Evolutionary conservation across 495 filamentous ascomycete genomes (phyloP).

Genomic region (Margaritispora aquatica): DNA sequence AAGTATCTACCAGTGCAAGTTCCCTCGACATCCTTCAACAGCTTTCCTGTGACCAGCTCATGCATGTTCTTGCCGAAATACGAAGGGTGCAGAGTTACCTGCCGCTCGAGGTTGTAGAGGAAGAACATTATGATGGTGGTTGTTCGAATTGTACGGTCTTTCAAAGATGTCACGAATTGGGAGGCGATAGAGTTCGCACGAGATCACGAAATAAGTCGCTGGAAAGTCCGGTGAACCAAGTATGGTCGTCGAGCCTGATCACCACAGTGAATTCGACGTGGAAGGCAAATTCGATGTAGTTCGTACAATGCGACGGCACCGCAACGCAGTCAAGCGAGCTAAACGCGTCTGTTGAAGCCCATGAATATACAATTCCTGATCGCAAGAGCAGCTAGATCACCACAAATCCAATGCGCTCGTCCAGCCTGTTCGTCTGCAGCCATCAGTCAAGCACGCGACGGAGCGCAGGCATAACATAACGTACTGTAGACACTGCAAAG

Average conservation of each 20-base stretch:
- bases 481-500: conserved; percentile 21
- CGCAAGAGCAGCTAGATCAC: conserved; percentile 4
- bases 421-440: conserved; percentile 18
- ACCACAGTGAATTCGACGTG: not conserved
- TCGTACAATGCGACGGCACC: too few relatives aligned
- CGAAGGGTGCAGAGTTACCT: conserved; percentile 90
- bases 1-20: conserved; percentile 89
- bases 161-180: not conserved
- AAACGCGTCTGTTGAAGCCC: conserved; percentile 18
- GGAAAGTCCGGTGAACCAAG: too few relatives aligned
- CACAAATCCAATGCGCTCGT: conserved; percentile 21
- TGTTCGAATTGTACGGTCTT: not conserved
- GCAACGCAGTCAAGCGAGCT: too few relatives aligned
- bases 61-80: conserved; percentile 91
- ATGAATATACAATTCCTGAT: conserved; percentile 14
- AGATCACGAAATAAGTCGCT: not conserved
- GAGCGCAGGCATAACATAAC: conserved; percentile 17
- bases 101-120: conserved; percentile 88
- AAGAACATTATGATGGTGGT: conserved; percentile 76
- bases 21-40: conserved; percentile 89
- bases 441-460: conserved; percentile 23
- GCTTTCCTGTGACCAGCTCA: conserved; percentile 75
- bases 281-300: not conserved
- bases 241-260: too few relatives aligned
- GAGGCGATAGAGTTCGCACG: not conserved